A percentile compares a stretch with the other conserved stretches of the same genome.
Evolutionary conservation across 129 eudicot genomes (phyloP).

Genomic region (sunflower (Helianthus annuus)): DNA sequence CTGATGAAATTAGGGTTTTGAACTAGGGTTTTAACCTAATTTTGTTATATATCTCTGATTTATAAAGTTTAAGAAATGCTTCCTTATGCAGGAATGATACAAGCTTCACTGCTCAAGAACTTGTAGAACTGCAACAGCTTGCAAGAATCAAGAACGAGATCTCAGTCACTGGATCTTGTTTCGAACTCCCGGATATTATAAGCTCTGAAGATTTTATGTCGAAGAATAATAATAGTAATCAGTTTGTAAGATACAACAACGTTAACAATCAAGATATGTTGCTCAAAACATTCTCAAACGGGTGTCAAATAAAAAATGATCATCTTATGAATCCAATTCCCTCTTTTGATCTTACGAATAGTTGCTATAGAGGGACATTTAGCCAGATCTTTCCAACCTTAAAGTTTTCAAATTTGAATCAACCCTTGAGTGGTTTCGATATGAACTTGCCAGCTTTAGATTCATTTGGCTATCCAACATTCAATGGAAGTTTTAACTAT

Average conservation of each 20-base stretch:
- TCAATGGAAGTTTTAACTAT: constrained; percentile 6
- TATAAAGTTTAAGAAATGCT: neutral
- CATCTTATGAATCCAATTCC: constrained; percentile 29
- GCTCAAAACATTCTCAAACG: constrained; percentile 46
- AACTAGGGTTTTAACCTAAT: neutral
- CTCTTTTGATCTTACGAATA: constrained; percentile 9
- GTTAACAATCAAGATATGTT: constrained; percentile 34
- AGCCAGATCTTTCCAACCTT: constrained; percentile 68
- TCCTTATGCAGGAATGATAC: constrained; percentile 19
- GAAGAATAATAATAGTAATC: constrained; percentile 25
- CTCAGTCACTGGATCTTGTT: constrained; percentile 27
- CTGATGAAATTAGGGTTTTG: neutral
- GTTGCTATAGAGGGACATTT: constrained; percentile 35
- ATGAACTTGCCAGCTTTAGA: constrained; percentile 42
- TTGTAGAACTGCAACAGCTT: constrained; percentile 29
- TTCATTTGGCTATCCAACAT: constrained; percentile 5
- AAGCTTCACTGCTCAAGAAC: constrained; percentile 23
- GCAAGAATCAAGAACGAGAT: constrained; percentile 48
- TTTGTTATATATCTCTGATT: neutral
- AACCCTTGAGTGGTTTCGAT: constrained; percentile 34
- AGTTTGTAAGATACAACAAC: neutral
- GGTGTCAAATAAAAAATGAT: constrained; percentile 33
- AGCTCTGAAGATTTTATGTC: constrained; percentile 39
- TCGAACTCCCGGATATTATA: constrained; percentile 42
- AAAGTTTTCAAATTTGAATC: constrained; percentile 45